Evolutionary conservation across 768 basidiomycete genomes (phyloP).

Genomic region (Agrocybe praecox): DNA sequence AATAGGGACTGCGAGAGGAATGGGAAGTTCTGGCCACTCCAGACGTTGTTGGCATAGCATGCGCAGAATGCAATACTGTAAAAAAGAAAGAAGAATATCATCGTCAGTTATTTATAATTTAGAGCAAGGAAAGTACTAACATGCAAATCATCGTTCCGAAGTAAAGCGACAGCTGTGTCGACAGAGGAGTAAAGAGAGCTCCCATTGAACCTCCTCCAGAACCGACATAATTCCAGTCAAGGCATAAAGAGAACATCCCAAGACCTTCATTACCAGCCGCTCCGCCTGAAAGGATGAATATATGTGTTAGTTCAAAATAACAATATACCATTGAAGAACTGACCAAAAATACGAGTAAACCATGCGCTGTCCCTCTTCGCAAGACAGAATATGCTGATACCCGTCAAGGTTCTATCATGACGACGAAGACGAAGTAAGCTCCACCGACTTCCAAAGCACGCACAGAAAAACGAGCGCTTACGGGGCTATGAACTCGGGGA

Average conservation of each 20-base stretch:
- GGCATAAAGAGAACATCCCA: slow-evolving; percentile 56
- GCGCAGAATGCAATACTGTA: slow-evolving; percentile 44
- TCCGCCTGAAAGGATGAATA: too few species aligned
- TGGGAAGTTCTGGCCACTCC: slow-evolving; percentile 62
- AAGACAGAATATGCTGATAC: slow-evolving; percentile 62
- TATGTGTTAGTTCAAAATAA: too few species aligned
- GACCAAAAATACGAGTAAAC: slow-evolving; percentile 58
- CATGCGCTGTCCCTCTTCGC: slow-evolving; percentile 48
- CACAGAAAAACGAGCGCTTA: too few species aligned
- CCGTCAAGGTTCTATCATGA: slow-evolving; percentile 56
- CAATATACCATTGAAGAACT: too few species aligned
- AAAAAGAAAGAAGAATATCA: too few species aligned
- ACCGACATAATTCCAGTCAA: slow-evolving; percentile 66
- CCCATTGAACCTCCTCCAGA: slow-evolving; percentile 47
- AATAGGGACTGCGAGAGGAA: slow-evolving; percentile 56
- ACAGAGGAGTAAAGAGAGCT: slow-evolving; percentile 35
- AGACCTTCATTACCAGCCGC: slow-evolving; percentile 66
- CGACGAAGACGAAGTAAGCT: too few species aligned
- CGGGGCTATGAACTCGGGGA: slow-evolving; percentile 53
- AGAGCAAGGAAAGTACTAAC: slow-evolving; percentile 41
- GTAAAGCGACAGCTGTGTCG: slow-evolving; percentile 43
- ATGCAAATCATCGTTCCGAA: slow-evolving; percentile 54
- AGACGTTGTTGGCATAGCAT: slow-evolving; percentile 50
- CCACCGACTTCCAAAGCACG: too few species aligned
- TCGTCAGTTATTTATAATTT: too few species aligned